phyloP scores from a whole-genome alignment of 495 filamentous ascomycete species.

The Cladorrhinum samala region DNA sequence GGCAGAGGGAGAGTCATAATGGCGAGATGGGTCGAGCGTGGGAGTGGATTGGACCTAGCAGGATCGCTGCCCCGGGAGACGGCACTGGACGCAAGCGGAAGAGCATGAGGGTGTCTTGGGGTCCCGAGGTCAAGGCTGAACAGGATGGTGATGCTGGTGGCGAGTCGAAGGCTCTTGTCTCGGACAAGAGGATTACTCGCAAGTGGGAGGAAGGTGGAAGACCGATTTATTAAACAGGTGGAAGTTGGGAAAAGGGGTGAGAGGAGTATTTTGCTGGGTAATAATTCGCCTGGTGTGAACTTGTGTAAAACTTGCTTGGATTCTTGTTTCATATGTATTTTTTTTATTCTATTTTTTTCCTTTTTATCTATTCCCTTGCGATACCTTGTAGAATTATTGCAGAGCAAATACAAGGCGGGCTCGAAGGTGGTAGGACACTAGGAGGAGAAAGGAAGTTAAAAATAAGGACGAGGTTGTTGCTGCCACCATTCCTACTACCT shows the following conservation, averaged over 20 bases:
- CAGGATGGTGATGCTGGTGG: constrained; percentile 1
- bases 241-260: too few relatives aligned
- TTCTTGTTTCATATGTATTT: neutral
- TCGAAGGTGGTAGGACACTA: neutral
- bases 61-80: constrained; percentile 30
- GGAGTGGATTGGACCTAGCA: constrained; percentile 85
- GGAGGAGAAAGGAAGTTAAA: neutral
- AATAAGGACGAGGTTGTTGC: too few relatives aligned
- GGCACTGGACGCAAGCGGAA: constrained; percentile 43
- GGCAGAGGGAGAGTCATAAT: constrained; percentile 70
- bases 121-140: constrained; percentile 27
- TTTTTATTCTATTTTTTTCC: neutral
- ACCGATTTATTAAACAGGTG: constrained; percentile 57
- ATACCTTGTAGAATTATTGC: neutral
- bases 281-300: too few relatives aligned
- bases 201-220: constrained; percentile 52
- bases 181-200: constrained; percentile 8
- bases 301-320: neutral
- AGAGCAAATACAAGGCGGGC: too few relatives aligned
- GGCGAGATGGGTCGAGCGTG: constrained; percentile 86
- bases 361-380: constrained; percentile 1
- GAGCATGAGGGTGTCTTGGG: constrained; percentile 46
- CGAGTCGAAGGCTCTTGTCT: constrained; percentile 8
- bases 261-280: too few relatives aligned
- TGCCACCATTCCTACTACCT: neutral